Base-by-base conservation (phyloP, 139 green algal species). In the Penium margaritaceum region DNA sequence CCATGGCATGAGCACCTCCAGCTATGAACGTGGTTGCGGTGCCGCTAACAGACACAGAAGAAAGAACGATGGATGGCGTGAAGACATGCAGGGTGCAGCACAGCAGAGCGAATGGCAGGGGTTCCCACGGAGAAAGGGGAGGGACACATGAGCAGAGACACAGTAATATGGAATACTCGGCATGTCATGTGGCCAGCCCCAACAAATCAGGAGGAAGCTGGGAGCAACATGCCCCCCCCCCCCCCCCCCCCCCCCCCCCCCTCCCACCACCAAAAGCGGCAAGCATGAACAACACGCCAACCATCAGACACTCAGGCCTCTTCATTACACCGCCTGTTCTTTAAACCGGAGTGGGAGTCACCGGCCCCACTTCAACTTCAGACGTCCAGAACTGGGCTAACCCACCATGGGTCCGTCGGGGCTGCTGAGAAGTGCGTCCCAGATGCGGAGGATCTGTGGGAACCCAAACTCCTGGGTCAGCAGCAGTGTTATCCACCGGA, bases 401-500 rank as follows among this genome's bases (percentile, higher is more conserved):
- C 72, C 12, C n/a, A 79, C 72, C 72, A 79, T 51, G 36, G 41
- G 55, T 7, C 57, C 63, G n/a, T 60, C 44, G 24, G n/a, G 14
- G 57, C 32, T 44, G 65, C 30, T 41, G 0, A 85, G 36, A 7
- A 85, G 66, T 21, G 70, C 63, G 70, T 85, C 93, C 91, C 91
- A 98, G 17, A 96, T 82, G 19, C 88, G 79, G 39, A 97, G 29
- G 17, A 72, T 53, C 37, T 83, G 91, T 0, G 88, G 86, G 60
- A 97, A 92, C 0, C 80, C 2, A 61, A 96, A 96, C 84, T 97
- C 92, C 41, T 93, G 89, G 1, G 88, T 89, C 54, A 95, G 77
- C 36, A 95, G 75, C 27, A 96, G 87, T 27, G 91, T 96, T 61
- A 96, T 90, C 92, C 93, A 97, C 33, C 93, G 85, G 76, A 98